Percentiles rank a stretch among this genome's conserved stretches.
These are phyloP conservation scores for Schwanniomyces sp. DNA, from an alignment of 805 yeast species.

Conservation along the genomic window DNA sequence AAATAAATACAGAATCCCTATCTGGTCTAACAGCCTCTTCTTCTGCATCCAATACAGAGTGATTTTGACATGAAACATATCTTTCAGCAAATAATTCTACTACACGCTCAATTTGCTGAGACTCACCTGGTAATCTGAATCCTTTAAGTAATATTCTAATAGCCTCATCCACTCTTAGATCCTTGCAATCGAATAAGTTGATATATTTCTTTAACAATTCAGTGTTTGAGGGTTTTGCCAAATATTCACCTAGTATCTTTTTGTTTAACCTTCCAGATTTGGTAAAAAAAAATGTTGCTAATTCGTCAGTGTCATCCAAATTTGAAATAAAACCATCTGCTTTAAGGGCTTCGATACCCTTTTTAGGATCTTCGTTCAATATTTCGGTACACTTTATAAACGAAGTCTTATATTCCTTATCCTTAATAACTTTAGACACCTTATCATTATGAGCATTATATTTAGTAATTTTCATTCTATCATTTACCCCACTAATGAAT, in stretches of 20 bases:
- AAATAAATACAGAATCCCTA: conserved; percentile 82
- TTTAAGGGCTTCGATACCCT: conserved; percentile 67
- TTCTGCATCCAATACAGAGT: conserved; percentile 7
- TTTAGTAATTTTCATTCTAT: conserved; percentile 36
- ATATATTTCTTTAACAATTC: conserved; percentile 65
- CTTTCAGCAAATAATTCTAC: conserved; percentile 83
- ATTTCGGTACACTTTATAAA: conserved; percentile 72
- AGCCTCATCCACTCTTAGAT: conserved; percentile 89
- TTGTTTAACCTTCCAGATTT: conserved; percentile 84
- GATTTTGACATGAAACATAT: conserved; percentile 64
- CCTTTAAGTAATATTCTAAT: conserved; percentile 75
- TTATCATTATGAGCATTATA: conserved; percentile 5
- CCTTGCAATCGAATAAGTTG: conserved; percentile 68
- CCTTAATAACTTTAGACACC: conserved; percentile 35
- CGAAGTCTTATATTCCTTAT: conserved; percentile 62
- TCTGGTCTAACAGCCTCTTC: conserved; percentile 62
- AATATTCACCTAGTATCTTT: conserved; percentile 78
- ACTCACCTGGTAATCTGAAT: conserved; percentile 94
- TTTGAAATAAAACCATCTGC: conserved; percentile 62
- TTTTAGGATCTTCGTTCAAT: conserved; percentile 77
- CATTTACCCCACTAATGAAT: conserved; percentile 62
- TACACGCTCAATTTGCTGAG: conserved; percentile 92
- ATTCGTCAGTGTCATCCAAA: conserved; percentile 50
- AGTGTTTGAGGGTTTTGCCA: conserved; percentile 73
- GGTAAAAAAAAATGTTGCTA: conserved; percentile 75